Percentiles rank a stretch among this genome's conserved stretches.
These are phyloP conservation scores for Clitoria ternatea DNA, from an alignment of 306 rosid genomes.

Conservation along the genomic window DNA sequence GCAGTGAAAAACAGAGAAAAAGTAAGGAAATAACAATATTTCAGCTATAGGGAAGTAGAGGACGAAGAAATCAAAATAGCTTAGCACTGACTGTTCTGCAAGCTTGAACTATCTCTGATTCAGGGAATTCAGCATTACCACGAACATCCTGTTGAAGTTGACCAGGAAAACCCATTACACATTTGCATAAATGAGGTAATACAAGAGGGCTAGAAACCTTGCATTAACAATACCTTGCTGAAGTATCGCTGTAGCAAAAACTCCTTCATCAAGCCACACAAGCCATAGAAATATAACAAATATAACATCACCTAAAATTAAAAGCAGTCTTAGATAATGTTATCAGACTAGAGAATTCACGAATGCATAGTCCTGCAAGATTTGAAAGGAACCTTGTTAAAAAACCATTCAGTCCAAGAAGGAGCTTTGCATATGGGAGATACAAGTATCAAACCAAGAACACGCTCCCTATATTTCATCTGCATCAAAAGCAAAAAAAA, in stretches of 20 bases:
- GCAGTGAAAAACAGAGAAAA: neutral
- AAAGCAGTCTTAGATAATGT: constrained; percentile 14
- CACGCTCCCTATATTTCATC: constrained; percentile 87
- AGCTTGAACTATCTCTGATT: constrained; percentile 90
- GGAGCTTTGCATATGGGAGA: constrained; percentile 92
- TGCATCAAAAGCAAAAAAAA: constrained; percentile 31
- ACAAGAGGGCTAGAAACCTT: neutral
- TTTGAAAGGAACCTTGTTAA: constrained; percentile 62
- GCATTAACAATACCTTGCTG: constrained; percentile 64
- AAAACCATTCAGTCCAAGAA: constrained; percentile 93
- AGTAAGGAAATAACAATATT: neutral
- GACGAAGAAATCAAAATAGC: constrained; percentile 5
- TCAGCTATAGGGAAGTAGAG: constrained; percentile 16
- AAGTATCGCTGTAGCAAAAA: constrained; percentile 86
- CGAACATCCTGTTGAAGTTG: constrained; percentile 65
- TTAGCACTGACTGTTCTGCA: constrained; percentile 69
- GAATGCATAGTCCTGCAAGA: neutral
- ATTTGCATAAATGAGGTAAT: neutral
- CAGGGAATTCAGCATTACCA: constrained; percentile 76
- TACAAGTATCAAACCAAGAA: constrained; percentile 84
- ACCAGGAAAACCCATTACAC: neutral
- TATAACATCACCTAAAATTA: constrained; percentile 68
- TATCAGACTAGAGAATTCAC: constrained; percentile 9
- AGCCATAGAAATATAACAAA: constrained; percentile 79
- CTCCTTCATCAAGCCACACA: constrained; percentile 77